Percentiles rank a stretch among this genome's conserved stretches.
phyloP scores from a whole-genome alignment of 1,139 yeast genomes.

The Candida gigantensis region DNA sequence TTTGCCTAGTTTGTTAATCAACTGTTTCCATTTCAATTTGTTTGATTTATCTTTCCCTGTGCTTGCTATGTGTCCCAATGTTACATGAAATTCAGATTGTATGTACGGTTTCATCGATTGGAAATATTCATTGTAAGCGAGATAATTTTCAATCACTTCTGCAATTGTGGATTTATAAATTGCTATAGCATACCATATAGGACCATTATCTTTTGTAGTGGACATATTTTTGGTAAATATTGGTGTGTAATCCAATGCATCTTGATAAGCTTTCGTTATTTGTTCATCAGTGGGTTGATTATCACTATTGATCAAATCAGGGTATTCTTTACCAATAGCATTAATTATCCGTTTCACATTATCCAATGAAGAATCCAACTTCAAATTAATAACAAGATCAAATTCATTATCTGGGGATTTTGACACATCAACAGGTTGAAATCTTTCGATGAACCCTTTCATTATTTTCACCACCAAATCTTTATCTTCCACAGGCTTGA shows the following conservation, averaged over 20 bases:
- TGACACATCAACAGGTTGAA: constrained; percentile 54
- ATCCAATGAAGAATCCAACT: constrained; percentile 50
- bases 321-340: constrained; percentile 40
- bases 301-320: constrained; percentile 37
- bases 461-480: constrained; percentile 57
- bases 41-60: constrained; percentile 25
- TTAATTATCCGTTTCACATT: constrained; percentile 52
- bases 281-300: constrained; percentile 41
- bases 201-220: constrained; percentile 16
- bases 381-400: constrained; percentile 62
- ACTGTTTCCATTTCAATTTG: constrained; percentile 25
- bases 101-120: constrained; percentile 28
- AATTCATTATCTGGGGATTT: constrained; percentile 66
- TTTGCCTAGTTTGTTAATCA: constrained; percentile 17
- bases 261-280: constrained; percentile 43
- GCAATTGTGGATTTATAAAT: constrained; percentile 17
- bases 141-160: constrained; percentile 9
- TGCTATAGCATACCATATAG: constrained; percentile 31
- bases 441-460: constrained; percentile 71
- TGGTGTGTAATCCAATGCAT: constrained; percentile 57
- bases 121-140: constrained; percentile 29
- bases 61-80: constrained; percentile 60
- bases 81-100: constrained; percentile 71
- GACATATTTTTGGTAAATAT: constrained; percentile 38
- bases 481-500: constrained; percentile 51